Percentiles rank a stretch among this genome's conserved stretches.
Evolutionary conservation across 306 rosid genomes (phyloP).

Genomic region (Pueraria montana): DNA sequence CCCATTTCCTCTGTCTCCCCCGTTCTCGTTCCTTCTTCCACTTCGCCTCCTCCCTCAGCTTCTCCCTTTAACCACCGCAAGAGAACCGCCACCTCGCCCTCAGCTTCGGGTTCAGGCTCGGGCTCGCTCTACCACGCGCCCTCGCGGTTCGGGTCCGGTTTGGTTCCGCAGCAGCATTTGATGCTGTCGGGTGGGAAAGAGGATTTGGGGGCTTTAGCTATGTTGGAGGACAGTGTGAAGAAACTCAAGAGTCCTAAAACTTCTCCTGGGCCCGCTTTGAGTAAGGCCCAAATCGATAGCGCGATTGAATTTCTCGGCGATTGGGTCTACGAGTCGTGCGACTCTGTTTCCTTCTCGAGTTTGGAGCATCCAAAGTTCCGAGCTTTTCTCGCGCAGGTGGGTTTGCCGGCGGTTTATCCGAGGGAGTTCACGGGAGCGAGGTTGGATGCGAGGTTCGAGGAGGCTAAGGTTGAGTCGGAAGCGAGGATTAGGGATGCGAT

Average conservation of each 20-base stretch:
- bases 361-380: conserved; percentile 87
- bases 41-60: conserved; percentile 40
- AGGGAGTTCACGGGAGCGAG: conserved; percentile 68
- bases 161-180: conserved; percentile 71
- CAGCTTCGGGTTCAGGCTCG: conserved; percentile 21
- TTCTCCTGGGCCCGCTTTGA: conserved; percentile 76
- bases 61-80: conserved; percentile 64
- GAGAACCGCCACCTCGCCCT: conserved; percentile 58
- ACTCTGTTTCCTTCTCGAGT: conserved; percentile 81
- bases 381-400: conserved; percentile 85
- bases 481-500: conserved; percentile 85
- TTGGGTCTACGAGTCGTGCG: conserved; percentile 90
- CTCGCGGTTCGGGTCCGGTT: conserved; percentile 53
- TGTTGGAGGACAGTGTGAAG: conserved; percentile 96
- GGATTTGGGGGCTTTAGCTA: conserved; percentile 89
- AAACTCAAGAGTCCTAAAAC: conserved; percentile 94
- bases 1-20: conserved; percentile 86
- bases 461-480: conserved; percentile 81
- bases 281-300: conserved; percentile 69
- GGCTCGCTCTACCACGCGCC: conserved; percentile 47
- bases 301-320: conserved; percentile 82
- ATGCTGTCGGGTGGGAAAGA: conserved; percentile 93
- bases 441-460: conserved; percentile 74
- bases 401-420: conserved; percentile 70
- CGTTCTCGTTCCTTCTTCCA: conserved; percentile 9